Evolutionary conservation across 805 yeast species (phyloP).

Genomic region (Spathaspora arborariae): DNA sequence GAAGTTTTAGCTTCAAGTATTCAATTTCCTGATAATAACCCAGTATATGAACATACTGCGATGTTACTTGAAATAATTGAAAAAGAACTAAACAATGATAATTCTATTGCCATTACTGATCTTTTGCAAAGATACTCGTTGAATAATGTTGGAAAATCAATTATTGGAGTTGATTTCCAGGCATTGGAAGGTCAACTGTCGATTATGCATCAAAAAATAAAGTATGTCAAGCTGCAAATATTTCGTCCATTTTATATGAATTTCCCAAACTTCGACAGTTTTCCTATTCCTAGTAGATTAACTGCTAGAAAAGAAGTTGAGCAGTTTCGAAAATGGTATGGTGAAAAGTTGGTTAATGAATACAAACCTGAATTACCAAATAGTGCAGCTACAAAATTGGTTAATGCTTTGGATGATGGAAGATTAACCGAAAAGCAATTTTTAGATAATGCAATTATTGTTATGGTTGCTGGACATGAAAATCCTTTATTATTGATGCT

Average conservation of each 20-base stretch:
- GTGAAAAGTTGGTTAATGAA: constrained; percentile 22
- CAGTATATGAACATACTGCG: constrained; percentile 36
- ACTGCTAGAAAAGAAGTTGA: constrained; percentile 42
- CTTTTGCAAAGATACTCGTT: constrained; percentile 45
- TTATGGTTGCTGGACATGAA: constrained; percentile 62
- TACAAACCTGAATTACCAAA: constrained; percentile 20
- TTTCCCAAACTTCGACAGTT: constrained; percentile 50
- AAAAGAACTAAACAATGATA: constrained; percentile 8
- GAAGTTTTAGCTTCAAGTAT: constrained; percentile 42
- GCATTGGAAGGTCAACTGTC: constrained; percentile 27
- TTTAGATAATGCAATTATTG: constrained; percentile 50
- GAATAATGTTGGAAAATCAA: constrained; percentile 47
- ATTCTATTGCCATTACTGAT: constrained; percentile 28
- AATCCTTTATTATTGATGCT: constrained; percentile 53
- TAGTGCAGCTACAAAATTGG: constrained; percentile 40
- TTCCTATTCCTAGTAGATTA: constrained; percentile 46
- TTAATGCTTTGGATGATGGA: constrained; percentile 34
- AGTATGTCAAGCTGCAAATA: constrained; percentile 46
- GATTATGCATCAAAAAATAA: constrained; percentile 38
- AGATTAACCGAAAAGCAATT: constrained; percentile 43
- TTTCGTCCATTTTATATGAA: constrained; percentile 52
- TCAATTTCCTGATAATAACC: constrained; percentile 43
- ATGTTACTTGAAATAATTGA: constrained; percentile 24
- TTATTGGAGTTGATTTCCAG: constrained; percentile 47
- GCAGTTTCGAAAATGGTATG: constrained; percentile 35